Base-by-base conservation (phyloP, 768 basidiomycete genomes). In the Tylopilus cervinicoccineus region DNA sequence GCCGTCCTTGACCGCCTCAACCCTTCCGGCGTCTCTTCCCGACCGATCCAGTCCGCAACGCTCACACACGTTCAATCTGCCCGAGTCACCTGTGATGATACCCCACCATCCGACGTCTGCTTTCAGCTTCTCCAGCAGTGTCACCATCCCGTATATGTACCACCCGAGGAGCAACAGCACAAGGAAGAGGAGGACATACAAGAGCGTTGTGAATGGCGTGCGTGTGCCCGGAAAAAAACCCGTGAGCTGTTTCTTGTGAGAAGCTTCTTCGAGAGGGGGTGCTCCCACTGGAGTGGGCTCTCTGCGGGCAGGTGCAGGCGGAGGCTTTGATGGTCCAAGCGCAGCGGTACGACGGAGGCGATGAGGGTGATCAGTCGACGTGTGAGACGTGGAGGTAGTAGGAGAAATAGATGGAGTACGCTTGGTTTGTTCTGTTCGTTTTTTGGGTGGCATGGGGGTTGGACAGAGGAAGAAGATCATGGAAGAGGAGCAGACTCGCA, bases 61-160 rank as follows among this genome's bases (percentile, higher is more conserved):
- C 5, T 50, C 38, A 31, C 24, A 4, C 28, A 29, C n/a, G 14
- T 4, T n/a, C 29, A 12, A 34, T 20, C 41, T 37, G 32, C 34
- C 47, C 2, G 40, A 11, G 23, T 49, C 56, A 17, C 43, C 58
- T 24, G 29, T 16, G 8, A 50, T 28, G 34, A 52, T 17, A 5
- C 51, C 45, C 80, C 82, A 83, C 84, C 83, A 82, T 8, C 80
- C 80, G 0, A 78, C 78, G 11, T 76, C 77, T 11, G 79, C 73
- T 0, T 70, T 64, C 29, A 64, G 10, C 57, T 76, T 77, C 70
- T 73, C 76, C 52, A 80, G 70, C 14, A 76, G 34, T 4, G 71
- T 40, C 7, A 74, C 38, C 24, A 74, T 47, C 11, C 76, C 71
- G 52, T 77, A 84, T 4, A 73, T 57, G 61, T 83, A 83, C 63